Conservation (phyloP, 768 basidiomycete species). For the Peribolospora baueri region DNA sequence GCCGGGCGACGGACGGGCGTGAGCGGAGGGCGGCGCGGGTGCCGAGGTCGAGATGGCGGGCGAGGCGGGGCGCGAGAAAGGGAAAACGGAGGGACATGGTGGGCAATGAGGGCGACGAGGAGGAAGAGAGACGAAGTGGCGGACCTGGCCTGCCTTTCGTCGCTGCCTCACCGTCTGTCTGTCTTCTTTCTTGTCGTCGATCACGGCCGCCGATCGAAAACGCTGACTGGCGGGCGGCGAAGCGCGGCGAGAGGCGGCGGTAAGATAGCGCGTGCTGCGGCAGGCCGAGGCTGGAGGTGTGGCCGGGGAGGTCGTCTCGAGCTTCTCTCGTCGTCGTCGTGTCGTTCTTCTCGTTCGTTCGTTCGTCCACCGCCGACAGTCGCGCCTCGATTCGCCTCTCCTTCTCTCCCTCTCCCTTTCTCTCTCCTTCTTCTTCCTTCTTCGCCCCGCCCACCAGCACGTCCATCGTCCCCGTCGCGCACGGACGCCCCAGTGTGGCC, state of each 20-base stretch:
- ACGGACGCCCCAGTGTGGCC: too few species aligned
- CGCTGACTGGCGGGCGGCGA: neutral
- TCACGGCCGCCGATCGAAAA: conserved; percentile 6
- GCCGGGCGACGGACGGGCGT: too few species aligned
- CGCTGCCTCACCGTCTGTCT: neutral
- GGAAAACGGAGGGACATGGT: conserved; percentile 1
- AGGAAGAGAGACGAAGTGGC: conserved; percentile 5
- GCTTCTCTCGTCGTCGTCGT: too few species aligned
- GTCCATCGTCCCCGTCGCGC: too few species aligned
- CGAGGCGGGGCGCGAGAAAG: conserved; percentile 3
- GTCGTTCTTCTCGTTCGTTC: too few species aligned
- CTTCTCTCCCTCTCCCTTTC: too few species aligned
- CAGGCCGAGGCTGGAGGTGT: conserved; percentile 6
- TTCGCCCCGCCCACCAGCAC: too few species aligned
- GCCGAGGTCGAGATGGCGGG: neutral
- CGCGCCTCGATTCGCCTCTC: too few species aligned
- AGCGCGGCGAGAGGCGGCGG: too few species aligned
- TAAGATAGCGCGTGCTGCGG: conserved; percentile 3
- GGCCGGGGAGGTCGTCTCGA: neutral
- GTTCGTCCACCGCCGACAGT: too few species aligned
- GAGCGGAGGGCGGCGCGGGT: too few species aligned
- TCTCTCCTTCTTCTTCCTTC: too few species aligned
- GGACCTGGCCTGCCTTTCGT: neutral
- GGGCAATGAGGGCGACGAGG: conserved; percentile 4
- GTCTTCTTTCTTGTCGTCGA: neutral